phyloP scores from a whole-genome alignment of 1,284 basidiomycete genomes.

The Moesziomyces antarcticus region DNA sequence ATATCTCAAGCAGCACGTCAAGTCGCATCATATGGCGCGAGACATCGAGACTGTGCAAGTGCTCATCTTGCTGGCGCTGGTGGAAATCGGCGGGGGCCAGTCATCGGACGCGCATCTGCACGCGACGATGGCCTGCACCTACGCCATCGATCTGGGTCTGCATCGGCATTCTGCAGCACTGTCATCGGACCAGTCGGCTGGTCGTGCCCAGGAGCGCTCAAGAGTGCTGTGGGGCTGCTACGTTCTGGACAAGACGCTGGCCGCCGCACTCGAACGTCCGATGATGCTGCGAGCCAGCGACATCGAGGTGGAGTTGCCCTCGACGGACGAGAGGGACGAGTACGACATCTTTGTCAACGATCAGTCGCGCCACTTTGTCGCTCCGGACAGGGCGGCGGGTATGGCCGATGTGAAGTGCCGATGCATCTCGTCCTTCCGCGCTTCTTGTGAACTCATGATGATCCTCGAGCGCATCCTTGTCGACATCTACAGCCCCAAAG shows the following conservation, averaged over 20 bases:
- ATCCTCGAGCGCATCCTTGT: slow-evolving; percentile 17
- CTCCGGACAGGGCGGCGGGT: neutral
- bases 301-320: slow-evolving; percentile 9
- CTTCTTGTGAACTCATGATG: slow-evolving; percentile 18
- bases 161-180: slow-evolving; percentile 1
- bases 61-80: slow-evolving; percentile 6
- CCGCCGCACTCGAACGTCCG: slow-evolving; percentile 20
- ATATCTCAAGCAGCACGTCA: slow-evolving; percentile 4
- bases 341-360: slow-evolving; percentile 18
- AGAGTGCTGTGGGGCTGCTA: slow-evolving; percentile 28
- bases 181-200: neutral
- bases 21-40: neutral
- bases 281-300: slow-evolving; percentile 14
- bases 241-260: slow-evolving; percentile 25
- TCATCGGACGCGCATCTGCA: slow-evolving; percentile 6
- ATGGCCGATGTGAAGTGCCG: slow-evolving; percentile 16
- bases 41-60: slow-evolving; percentile 9
- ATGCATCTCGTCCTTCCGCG: slow-evolving; percentile 14
- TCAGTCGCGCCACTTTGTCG: slow-evolving; percentile 2
- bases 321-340: slow-evolving; percentile 22
- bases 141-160: slow-evolving; percentile 10
- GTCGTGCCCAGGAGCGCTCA: slow-evolving; percentile 8
- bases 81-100: slow-evolving; percentile 8
- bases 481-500: slow-evolving; percentile 17
- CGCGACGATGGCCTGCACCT: slow-evolving; percentile 4